These are phyloP conservation scores for Dioscorea dumetorum DNA, from an alignment of 106 monocot species.

Conservation along the genomic window DNA sequence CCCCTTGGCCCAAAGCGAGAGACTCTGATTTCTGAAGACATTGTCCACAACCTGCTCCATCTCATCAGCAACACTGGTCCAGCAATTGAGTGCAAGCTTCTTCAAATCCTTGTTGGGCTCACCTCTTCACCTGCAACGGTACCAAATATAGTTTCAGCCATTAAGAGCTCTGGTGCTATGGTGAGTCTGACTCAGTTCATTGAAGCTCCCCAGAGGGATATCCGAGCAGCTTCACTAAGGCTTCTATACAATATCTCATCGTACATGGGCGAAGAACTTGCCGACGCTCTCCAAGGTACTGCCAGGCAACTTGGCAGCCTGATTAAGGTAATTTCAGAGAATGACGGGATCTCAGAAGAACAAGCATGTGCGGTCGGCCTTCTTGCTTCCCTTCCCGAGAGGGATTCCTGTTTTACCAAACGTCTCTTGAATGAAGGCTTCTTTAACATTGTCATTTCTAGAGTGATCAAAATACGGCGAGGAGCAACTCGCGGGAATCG, in stretches of 20 bases:
- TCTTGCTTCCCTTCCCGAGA: conserved; percentile 68
- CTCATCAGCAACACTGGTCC: conserved; percentile 96
- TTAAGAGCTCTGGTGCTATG: conserved; percentile 80
- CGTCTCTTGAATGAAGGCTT: conserved; percentile 52
- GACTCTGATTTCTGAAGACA: conserved; percentile 80
- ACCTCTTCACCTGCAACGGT: conserved; percentile 52
- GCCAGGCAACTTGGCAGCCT: conserved; percentile 62
- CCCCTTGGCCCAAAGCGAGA: conserved; percentile 44
- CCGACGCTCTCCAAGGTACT: conserved; percentile 45
- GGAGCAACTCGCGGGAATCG: conserved; percentile 59
- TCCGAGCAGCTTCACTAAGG: conserved; percentile 65
- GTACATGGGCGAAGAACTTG: conserved; percentile 73
- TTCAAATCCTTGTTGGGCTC: conserved; percentile 88
- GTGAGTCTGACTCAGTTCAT: conserved; percentile 86
- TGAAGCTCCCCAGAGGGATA: conserved; percentile 75
- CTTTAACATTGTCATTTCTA: conserved; percentile 41
- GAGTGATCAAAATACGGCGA: conserved; percentile 32
- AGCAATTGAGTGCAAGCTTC: conserved; percentile 78
- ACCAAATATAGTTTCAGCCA: conserved; percentile 58
- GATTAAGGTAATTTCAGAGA: conserved; percentile 53
- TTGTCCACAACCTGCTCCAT: conserved; percentile 82
- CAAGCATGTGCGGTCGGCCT: conserved; percentile 73
- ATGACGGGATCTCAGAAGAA: conserved; percentile 67
- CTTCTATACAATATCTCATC: conserved; percentile 70
- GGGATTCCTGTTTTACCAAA: conserved; percentile 45